Base-by-base conservation (phyloP, 208 protist species). In the Trypanosoma cruzi region DNA sequence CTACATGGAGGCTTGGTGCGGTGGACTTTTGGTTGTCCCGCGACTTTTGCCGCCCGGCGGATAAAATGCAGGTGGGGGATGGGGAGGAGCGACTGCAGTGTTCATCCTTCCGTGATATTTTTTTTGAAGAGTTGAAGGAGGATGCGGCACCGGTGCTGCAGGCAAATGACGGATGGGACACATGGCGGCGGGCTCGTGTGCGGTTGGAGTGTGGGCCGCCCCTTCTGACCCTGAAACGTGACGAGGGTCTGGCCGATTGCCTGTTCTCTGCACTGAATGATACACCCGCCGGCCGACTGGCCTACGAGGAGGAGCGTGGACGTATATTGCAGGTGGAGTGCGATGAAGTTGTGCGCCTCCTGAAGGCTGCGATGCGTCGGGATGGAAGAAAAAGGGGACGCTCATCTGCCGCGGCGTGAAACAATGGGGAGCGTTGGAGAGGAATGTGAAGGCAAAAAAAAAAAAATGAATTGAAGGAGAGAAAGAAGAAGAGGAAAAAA, bases 261-360 rank as follows among this genome's bases (percentile, higher is more conserved):
- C 48, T 28, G 20, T 18, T 37, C 31, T 16, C 7, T 31, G 37
- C 34, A 26, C 53, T 29, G 61, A 22, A 29, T 13, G 54, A 52
- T 11, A 62, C 59, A 50, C 22, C 59, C 13, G 73, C 56, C 2
- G 68, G 80, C 54, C 36, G 74, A 28, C 49, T 85, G 36, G 77
- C 61, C 4, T 46, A 59, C 52, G 80, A 75, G 53, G 62, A 88
- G 63, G 77, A 58, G 61, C 52, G 73, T 29, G 71, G 79, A 26
- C 64, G 72, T n/a, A 37, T 42, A 49, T 50, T 93, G 70, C 81
- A 90, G 73, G 75, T 67, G 46, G 77, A 86, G 66, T 93, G 87
- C 56, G 77, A 86, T 68, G 77, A 73, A n/a, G 58, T 93, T 36
- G 78, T 89, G 28, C 73, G 68, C 28, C 52, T 67, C 50, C 56